These are phyloP conservation scores for Sclerotinia nivalis DNA, from an alignment of 2,329 filamentous ascomycete species.

Conservation along the genomic window DNA sequence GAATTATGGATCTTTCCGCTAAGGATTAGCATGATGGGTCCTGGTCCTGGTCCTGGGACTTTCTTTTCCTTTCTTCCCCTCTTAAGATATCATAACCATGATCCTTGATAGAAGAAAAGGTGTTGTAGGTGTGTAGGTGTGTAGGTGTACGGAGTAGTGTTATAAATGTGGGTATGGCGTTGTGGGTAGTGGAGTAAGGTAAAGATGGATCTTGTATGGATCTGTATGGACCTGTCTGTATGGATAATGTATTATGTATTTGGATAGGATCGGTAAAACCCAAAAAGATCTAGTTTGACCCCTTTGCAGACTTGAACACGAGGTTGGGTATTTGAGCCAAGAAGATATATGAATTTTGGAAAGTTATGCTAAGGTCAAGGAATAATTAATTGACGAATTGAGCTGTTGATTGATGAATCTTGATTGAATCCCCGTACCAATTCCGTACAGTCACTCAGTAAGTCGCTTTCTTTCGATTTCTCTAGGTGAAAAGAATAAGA, in stretches of 20 bases:
- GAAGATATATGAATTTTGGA: background rate
- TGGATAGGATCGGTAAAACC: background rate
- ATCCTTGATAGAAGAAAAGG: background rate
- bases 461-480: too few species aligned
- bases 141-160: background rate
- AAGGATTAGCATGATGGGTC: conserved; percentile 1
- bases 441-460: background rate
- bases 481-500: too few species aligned
- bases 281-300: background rate
- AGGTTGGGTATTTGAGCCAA: background rate
- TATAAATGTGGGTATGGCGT: background rate
- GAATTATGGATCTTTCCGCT: conserved; percentile 17
- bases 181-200: background rate
- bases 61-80: background rate
- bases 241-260: background rate
- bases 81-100: background rate
- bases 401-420: background rate
- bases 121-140: background rate
- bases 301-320: background rate
- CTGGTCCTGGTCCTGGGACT: background rate
- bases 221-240: too few species aligned
- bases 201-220: background rate
- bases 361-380: background rate
- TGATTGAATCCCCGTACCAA: background rate
- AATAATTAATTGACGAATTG: background rate